phyloP scores from a whole-genome alignment of 768 basidiomycete species.

The Russula vinacea region DNA sequence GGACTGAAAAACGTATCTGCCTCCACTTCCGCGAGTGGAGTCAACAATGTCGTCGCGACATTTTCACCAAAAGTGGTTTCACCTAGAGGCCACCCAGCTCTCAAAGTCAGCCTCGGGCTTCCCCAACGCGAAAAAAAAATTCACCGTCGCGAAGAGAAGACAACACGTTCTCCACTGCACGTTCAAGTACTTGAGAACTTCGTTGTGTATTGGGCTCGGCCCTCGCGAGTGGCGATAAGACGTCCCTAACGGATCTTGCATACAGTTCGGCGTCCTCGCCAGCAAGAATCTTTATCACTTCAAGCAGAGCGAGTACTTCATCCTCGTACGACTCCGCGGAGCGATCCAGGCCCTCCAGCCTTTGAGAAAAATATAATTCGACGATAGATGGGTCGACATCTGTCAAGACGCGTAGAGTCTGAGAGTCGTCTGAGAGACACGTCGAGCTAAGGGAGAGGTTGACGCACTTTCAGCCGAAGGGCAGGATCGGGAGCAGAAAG shows the following conservation, averaged over 20 bases:
- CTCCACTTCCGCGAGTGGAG: slow-evolving; percentile 25
- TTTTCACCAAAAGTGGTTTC: slow-evolving; percentile 36
- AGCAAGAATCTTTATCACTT: slow-evolving; percentile 49
- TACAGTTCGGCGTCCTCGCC: slow-evolving; percentile 56
- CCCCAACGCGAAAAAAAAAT: slow-evolving; percentile 21
- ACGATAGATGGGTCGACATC: slow-evolving; percentile 59
- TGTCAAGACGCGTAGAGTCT: slow-evolving; percentile 62
- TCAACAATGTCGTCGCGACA: slow-evolving; percentile 32
- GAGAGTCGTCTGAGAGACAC: slow-evolving; percentile 4
- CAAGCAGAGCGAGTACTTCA: slow-evolving; percentile 48
- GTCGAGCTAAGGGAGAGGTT: neutral
- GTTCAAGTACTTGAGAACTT: slow-evolving; percentile 49
- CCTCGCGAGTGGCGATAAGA: slow-evolving; percentile 42
- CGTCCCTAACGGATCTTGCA: slow-evolving; percentile 47
- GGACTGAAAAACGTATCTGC: slow-evolving; percentile 41
- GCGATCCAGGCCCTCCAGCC: slow-evolving; percentile 40
- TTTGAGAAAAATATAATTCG: slow-evolving; percentile 50
- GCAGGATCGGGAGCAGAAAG: slow-evolving; percentile 57
- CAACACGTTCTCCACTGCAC: slow-evolving; percentile 55
- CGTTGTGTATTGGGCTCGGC: slow-evolving; percentile 33
- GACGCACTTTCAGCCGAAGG: slow-evolving; percentile 57
- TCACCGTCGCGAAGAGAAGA: slow-evolving; percentile 50
- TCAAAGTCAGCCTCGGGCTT: neutral
- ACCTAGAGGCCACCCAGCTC: neutral
- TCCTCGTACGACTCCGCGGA: slow-evolving; percentile 41